These are phyloP conservation scores for Fusarium pseudoanthophilum DNA, from an alignment of 2,329 filamentous ascomycete species.

Conservation along the genomic window DNA sequence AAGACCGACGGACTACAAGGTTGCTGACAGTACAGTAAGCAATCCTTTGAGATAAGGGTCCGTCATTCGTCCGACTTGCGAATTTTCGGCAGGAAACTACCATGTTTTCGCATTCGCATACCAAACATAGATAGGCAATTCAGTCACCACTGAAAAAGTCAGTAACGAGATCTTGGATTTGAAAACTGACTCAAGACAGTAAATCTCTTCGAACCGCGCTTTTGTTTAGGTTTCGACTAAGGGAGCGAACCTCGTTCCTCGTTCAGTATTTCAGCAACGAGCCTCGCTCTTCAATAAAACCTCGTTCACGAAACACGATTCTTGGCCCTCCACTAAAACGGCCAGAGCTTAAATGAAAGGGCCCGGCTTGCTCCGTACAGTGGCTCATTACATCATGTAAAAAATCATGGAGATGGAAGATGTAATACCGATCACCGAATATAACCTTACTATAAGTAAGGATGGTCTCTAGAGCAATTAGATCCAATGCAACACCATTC, in stretches of 20 bases:
- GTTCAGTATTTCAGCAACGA: background rate
- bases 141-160: too few relatives aligned
- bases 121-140: too few relatives aligned
- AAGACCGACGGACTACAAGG: background rate
- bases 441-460: accelerated
- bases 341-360: background rate
- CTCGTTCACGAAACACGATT: background rate
- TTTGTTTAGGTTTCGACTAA: background rate
- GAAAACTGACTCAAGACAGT: accelerated
- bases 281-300: background rate
- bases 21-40: background rate
- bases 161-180: accelerated
- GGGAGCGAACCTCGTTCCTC: background rate
- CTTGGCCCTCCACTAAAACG: background rate
- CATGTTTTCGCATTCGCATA: background rate
- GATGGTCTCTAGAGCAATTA: accelerated
- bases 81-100: too few relatives aligned
- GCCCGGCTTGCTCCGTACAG: background rate
- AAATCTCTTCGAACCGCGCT: background rate
- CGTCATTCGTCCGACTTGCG: background rate
- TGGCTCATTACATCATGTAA: background rate
- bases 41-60: background rate
- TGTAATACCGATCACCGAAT: background rate
- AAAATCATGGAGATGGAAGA: background rate
- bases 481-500: background rate